Percentiles rank a stretch among this genome's conserved stretches.
phyloP scores from a whole-genome alignment of 208 protist genomes.

The Perkinsela sp. region DNA sequence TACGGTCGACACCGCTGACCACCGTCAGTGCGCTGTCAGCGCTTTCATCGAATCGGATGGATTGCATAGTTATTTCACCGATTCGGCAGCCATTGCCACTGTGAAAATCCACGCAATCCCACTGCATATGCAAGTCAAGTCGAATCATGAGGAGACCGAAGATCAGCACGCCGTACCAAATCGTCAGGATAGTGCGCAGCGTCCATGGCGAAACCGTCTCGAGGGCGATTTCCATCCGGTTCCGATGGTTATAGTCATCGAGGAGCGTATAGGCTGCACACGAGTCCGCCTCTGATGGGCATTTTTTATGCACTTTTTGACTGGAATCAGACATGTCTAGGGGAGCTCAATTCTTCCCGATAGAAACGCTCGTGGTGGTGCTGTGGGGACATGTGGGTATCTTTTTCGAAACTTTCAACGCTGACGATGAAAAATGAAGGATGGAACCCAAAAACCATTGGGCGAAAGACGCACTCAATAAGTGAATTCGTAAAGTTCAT shows the following conservation, averaged over 20 bases:
- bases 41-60: not conserved
- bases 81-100: too few relatives aligned
- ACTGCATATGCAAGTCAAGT: not conserved
- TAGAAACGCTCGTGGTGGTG: too few relatives aligned
- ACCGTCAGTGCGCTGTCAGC: not conserved
- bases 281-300: not conserved
- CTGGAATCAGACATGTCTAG: not conserved
- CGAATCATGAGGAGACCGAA: not conserved
- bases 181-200: not conserved
- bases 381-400: too few relatives aligned
- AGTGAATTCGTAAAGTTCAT: too few relatives aligned
- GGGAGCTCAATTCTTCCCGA: too few relatives aligned
- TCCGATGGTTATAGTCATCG: not conserved
- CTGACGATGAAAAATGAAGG: too few relatives aligned
- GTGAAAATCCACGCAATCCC: not conserved
- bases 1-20: not conserved
- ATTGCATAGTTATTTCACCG: not conserved
- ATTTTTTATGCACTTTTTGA: not conserved
- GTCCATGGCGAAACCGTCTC: not conserved
- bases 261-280: not conserved
- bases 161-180: not conserved
- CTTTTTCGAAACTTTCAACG: too few relatives aligned
- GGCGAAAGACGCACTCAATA: too few relatives aligned
- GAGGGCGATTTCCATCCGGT: not conserved
- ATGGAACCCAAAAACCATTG: too few relatives aligned